Evolutionary conservation across 305 asterid genomes (phyloP), one percentile per base, ranked within the genome.

Genomic region (Solanum hybrid): DNA sequence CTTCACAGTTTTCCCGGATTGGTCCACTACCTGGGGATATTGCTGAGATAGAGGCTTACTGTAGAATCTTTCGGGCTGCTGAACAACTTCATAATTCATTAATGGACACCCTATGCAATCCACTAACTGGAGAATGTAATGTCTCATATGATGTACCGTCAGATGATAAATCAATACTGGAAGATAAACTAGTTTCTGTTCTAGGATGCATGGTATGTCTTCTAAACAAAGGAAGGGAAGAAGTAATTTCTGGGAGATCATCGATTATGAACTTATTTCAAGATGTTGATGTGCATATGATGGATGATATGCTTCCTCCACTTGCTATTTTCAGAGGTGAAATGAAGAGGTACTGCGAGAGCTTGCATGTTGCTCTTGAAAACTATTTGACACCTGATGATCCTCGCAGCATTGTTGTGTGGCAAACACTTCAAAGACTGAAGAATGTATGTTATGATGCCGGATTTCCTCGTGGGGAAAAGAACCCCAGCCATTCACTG

Each of bases 161-260:
- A 5, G 99, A 97, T 93, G 99, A 96, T 90, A 96, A 93, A 89
- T 91, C 96, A 5, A 88, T 96, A 39, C 91, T 97, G 91, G 99
- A 96, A 92, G 98, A 97, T 86, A 97, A 96, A 90, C 94, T 97
- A 40, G 98, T 97, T 26, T 96, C 99, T 0, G 98, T 97, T 90
- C 99, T 97, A 89, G 99, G 99, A 89, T 96, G 99, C 97, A 97
- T 97, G 99, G 96, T 97, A 20, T 97, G 96, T 90, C 98, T 97
- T 29, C 93, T 97, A 67, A 96, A 96, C 90, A 96, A 97, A 94
- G 99, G 99, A 89, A 96, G 97, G 92, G 99, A 96, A 87, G 99
- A 97, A 89, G 99, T 97, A 80, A 93, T 97, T 73, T 85, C 94
- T 29, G 99, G 99, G 78, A 93, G 99, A 91, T 95, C 98, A 13